Percentiles rank a stretch among this genome's conserved stretches.
These are phyloP conservation scores for Lecanoromycetidae sp. DNA, from an alignment of 2,329 filamentous ascomycete species.

Conservation along the genomic window DNA sequence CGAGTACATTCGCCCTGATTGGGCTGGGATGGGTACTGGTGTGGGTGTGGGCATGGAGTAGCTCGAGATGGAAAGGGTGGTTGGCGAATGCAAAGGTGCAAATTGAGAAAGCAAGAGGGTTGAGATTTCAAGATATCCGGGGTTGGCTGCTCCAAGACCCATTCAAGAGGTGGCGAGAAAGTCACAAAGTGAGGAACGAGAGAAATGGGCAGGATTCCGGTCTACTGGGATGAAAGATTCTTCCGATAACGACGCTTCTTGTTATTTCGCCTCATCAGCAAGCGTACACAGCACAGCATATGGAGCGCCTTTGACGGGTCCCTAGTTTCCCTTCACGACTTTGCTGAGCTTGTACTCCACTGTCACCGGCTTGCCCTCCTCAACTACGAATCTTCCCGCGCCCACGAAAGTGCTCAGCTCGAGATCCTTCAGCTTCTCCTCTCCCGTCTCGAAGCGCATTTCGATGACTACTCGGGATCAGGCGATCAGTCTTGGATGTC, in stretches of 20 bases:
- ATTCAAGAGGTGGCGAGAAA: neutral
- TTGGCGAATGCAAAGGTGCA: neutral
- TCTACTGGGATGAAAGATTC: neutral
- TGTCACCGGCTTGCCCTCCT: constrained; percentile 26
- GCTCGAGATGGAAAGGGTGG: constrained; percentile 9
- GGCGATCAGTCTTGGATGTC: neutral
- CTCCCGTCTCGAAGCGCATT: constrained; percentile 27
- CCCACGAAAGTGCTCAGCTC: constrained; percentile 32
- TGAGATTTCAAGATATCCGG: neutral
- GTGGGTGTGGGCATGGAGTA: constrained; percentile 7
- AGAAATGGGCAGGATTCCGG: neutral
- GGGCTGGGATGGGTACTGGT: constrained; percentile 5
- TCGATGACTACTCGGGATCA: constrained; percentile 10
- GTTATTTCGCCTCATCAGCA: too few relatives aligned
- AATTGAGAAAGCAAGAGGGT: neutral
- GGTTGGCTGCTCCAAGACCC: too few relatives aligned
- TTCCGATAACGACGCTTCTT: neutral
- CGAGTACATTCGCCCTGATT: constrained; percentile 4
- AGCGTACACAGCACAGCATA: too few relatives aligned
- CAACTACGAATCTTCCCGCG: constrained; percentile 29
- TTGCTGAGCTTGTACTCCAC: constrained; percentile 34
- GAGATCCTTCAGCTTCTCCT: constrained; percentile 30
- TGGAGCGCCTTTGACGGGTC: neutral
- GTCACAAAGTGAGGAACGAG: neutral
- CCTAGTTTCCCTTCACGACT: constrained; percentile 20